Conservation (phyloP, 2,329 filamentous ascomycete species). For the Colletotrichum viniferum region DNA sequence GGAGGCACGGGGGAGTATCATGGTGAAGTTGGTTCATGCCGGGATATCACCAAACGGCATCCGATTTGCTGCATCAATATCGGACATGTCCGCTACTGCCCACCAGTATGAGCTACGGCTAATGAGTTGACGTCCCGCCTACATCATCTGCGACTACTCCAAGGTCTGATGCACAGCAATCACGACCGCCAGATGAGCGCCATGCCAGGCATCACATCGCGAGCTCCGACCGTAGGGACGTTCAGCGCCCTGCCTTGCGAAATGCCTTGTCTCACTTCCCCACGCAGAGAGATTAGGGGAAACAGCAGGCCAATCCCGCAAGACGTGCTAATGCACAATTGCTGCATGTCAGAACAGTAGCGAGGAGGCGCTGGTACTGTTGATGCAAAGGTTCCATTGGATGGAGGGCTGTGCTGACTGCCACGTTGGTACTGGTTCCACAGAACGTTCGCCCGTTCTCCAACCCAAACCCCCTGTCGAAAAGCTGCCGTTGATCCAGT, state of each 20-base stretch:
- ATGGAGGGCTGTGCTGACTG: constrained; percentile 20
- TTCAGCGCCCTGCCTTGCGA: constrained; percentile 6
- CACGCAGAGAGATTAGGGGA: not conserved
- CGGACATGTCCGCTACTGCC: constrained; percentile 5
- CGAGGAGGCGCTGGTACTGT: not conserved
- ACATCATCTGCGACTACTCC: not conserved
- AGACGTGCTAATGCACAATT: not conserved
- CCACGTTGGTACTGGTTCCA: not conserved
- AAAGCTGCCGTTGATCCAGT: not conserved
- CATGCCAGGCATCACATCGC: constrained; percentile 1
- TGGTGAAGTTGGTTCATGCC: not conserved
- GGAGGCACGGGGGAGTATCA: not conserved
- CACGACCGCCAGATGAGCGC: not conserved
- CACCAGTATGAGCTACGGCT: not conserved
- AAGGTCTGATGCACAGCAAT: not conserved
- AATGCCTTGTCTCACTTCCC: not conserved
- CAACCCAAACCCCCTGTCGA: not conserved
- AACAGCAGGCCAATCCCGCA: not conserved
- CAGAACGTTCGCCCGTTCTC: not conserved
- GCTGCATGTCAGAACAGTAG: constrained; percentile 15
- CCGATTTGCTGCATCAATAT: not conserved
- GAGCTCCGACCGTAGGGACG: not conserved
- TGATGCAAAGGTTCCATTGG: constrained; percentile 2
- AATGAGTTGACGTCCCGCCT: not conserved
- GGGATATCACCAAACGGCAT: not conserved